Conservation (phyloP, 2,329 filamentous ascomycete genomes). For the Exophiala aquamarina region DNA sequence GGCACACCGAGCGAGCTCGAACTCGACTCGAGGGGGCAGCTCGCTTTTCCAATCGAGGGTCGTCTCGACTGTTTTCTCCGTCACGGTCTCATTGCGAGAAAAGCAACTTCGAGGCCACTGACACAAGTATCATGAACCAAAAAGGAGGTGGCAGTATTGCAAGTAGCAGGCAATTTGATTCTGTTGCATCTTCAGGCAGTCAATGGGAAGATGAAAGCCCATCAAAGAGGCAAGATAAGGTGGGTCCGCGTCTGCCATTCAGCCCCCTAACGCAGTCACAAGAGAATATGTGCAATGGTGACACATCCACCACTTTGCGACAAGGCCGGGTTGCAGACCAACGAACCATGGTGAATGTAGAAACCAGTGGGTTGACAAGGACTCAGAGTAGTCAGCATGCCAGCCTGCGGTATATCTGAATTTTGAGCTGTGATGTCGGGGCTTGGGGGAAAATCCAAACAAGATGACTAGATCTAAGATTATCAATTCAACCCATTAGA, state of each 20-base stretch:
- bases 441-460: no score
- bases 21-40: conserved; percentile 17
- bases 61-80: conserved; percentile 8
- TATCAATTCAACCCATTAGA: no score
- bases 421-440: background rate
- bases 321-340: conserved; percentile 25
- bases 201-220: conserved; percentile 26
- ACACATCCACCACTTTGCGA: background rate
- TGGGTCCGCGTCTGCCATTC: conserved; percentile 14
- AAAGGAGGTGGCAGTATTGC: conserved; percentile 10
- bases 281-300: conserved; percentile 19
- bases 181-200: conserved; percentile 18
- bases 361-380: conserved; percentile 22
- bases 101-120: background rate
- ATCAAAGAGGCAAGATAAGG: conserved; percentile 25
- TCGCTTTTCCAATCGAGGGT: conserved; percentile 22
- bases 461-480: no score
- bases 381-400: conserved; percentile 31
- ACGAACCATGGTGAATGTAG: conserved; percentile 23
- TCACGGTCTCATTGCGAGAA: conserved; percentile 3
- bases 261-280: conserved; percentile 18
- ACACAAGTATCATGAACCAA: background rate
- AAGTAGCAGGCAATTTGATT: conserved; percentile 24
- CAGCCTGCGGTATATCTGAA: conserved; percentile 34
- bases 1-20: conserved; percentile 23